Conservation (phyloP, 192 early-diverging fungal genomes). For the Coemansia sp. region DNA sequence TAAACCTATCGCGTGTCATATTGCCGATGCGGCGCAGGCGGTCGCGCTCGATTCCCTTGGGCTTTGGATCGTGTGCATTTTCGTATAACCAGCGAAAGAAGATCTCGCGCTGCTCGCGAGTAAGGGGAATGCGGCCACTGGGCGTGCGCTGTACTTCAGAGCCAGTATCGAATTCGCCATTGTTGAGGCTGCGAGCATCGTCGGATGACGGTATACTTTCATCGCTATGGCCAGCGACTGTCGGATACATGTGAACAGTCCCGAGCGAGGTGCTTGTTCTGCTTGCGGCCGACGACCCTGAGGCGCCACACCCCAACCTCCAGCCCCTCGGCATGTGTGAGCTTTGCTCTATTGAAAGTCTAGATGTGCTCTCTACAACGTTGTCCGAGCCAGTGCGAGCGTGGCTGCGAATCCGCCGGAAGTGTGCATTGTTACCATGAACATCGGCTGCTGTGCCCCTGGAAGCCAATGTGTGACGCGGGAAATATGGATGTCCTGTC, state of each 20-base stretch:
- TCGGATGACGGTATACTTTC: slow-evolving; percentile 16
- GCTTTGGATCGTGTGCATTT: slow-evolving; percentile 47
- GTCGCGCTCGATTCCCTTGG: slow-evolving; percentile 52
- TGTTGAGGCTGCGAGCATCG: slow-evolving; percentile 11
- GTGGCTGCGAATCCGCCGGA: slow-evolving; percentile 18
- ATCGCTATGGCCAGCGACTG: neutral
- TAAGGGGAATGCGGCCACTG: slow-evolving; percentile 31
- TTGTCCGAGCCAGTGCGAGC: slow-evolving; percentile 8
- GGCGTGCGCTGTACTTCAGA: slow-evolving; percentile 9
- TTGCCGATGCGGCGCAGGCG: slow-evolving; percentile 36
- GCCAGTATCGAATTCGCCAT: slow-evolving; percentile 11
- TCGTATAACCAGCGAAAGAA: slow-evolving; percentile 49
- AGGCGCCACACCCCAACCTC: too few relatives aligned
- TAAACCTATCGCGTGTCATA: slow-evolving; percentile 51
- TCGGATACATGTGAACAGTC: too few relatives aligned
- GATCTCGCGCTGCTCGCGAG: slow-evolving; percentile 27
- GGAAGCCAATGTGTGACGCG: slow-evolving; percentile 15
- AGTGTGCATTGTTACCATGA: slow-evolving; percentile 1
- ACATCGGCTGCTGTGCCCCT: slow-evolving; percentile 5
- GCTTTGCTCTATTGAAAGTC: too few relatives aligned
- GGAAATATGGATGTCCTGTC: slow-evolving; percentile 20
- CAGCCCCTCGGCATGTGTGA: too few relatives aligned
- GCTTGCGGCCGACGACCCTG: too few relatives aligned
- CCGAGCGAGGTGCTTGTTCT: too few relatives aligned
- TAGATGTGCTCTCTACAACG: slow-evolving; percentile 2